These are phyloP conservation scores for Phaseolus coccineus DNA, from an alignment of 331 rosid genomes.

Conservation along the genomic window DNA sequence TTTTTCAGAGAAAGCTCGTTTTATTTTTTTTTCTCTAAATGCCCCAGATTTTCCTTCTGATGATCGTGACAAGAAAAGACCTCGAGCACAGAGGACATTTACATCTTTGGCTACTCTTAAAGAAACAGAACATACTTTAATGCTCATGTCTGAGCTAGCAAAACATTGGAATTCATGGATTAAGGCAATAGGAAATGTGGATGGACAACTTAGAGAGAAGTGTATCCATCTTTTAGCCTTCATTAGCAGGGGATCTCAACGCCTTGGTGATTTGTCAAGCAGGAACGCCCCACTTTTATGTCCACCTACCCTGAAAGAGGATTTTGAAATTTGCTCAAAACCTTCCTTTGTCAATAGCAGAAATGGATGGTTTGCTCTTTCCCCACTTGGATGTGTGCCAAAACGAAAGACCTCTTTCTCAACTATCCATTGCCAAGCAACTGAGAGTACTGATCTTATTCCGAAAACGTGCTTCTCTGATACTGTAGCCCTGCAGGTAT, in stretches of 20 bases:
- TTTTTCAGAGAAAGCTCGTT: constrained; percentile 75
- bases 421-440: constrained; percentile 58
- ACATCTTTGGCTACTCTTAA: constrained; percentile 70
- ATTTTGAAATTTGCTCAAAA: constrained; percentile 67
- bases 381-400: constrained; percentile 71
- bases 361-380: constrained; percentile 91
- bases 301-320: constrained; percentile 83
- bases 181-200: constrained; percentile 73
- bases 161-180: constrained; percentile 87
- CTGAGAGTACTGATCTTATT: constrained; percentile 50
- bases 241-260: constrained; percentile 80
- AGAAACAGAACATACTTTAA: constrained; percentile 85
- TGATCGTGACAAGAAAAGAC: constrained; percentile 83
- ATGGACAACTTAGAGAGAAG: constrained; percentile 83
- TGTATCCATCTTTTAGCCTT: constrained; percentile 94
- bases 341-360: constrained; percentile 74
- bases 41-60: constrained; percentile 76
- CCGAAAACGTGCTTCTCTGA: constrained; percentile 77
- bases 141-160: constrained; percentile 86
- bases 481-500: constrained; percentile 72
- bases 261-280: constrained; percentile 63
- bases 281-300: constrained; percentile 68
- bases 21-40: constrained; percentile 73
- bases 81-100: constrained; percentile 67
- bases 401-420: constrained; percentile 68